Evolutionary conservation across 2,329 filamentous ascomycete genomes (phyloP), one percentile per base, ranked within the genome.

Genomic region (Clonostachys rosea): DNA sequence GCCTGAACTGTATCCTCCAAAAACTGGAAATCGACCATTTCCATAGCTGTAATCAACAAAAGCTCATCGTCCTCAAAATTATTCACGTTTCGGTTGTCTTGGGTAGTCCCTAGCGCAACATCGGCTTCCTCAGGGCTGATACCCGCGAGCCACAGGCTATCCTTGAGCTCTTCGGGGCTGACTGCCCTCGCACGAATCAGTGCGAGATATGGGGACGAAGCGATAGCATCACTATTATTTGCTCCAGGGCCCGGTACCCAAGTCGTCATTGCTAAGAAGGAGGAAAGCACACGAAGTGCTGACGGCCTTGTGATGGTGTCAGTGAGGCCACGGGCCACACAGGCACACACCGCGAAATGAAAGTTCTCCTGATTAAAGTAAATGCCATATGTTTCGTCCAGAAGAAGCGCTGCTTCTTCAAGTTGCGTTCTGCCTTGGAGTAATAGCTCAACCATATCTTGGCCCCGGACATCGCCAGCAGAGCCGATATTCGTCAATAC

Each of bases 321-420:
- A 0, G 81, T 82, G 13, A 87, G 69, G 2, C 83, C 84, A 40
- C 84, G 76, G 4, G 82, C 76, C 5, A 87, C 67, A 52, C 79
- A 83, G 14, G 82, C 82, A 54, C 79, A 84, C 2, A 85, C 75
- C 1, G 84, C 83, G 53, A 82, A 83, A 56, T 87, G 83, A 59
- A 87, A 87, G 50, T 76, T 83, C 14, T 86, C 80, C 6, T 67
- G 60, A 34, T 73, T 79, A 56, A 87, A 87, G 52, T 81, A 79
- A 37, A 87, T 76, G 6, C 82, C 83, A 52, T 85, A 86, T 6
- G 78, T 74, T 30, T 84, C 80, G 52, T 87, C 84, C 5, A 87
- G 66, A 7, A 77, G 74, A 16, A 79, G 59, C 5, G 81, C 78
- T 7, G 81, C 81, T 46, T 86, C 80, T 50, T 85, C 81, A 3